Conservation (phyloP, 768 basidiomycete genomes). For the Kwoniella newhampshirensis region DNA sequence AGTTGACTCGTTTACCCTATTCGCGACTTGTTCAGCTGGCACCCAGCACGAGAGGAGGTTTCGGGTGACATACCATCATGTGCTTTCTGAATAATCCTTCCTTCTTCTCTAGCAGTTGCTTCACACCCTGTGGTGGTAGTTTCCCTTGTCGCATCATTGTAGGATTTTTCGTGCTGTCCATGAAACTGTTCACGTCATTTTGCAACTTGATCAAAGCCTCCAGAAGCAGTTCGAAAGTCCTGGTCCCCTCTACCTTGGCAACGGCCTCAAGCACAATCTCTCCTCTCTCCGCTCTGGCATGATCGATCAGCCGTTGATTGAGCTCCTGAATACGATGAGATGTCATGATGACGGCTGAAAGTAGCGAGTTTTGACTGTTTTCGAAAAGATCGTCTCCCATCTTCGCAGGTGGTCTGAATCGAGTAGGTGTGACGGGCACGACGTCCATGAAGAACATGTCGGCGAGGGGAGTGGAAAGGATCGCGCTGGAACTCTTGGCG, state of each 20-base stretch:
- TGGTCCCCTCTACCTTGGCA: slow-evolving; percentile 58
- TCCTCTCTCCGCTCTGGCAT: slow-evolving; percentile 37
- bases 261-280: slow-evolving; percentile 58
- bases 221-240: slow-evolving; percentile 67
- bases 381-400: slow-evolving; percentile 93
- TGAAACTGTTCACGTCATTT: slow-evolving; percentile 91
- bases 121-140: slow-evolving; percentile 86
- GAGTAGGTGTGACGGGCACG: slow-evolving; percentile 84
- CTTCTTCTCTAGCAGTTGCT: slow-evolving; percentile 97
- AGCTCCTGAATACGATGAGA: slow-evolving; percentile 68
- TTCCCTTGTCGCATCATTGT: slow-evolving; percentile 79
- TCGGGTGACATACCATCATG: slow-evolving; percentile 77
- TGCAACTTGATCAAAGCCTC: slow-evolving; percentile 86
- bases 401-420: slow-evolving; percentile 89
- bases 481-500: not conserved
- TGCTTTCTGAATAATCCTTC: slow-evolving; percentile 96
- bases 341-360: slow-evolving; percentile 75
- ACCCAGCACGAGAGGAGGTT: not conserved
- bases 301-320: slow-evolving; percentile 61
- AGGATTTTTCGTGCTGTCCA: slow-evolving; percentile 95
- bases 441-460: slow-evolving; percentile 98
- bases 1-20: slow-evolving; percentile 99
- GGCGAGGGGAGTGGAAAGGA: slow-evolving; percentile 55
- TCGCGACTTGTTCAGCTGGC: slow-evolving; percentile 5
- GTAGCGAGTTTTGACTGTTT: slow-evolving; percentile 89